Evolutionary conservation across 1,284 basidiomycete species (phyloP), one percentile per base, ranked within the genome.

Genomic region (Phaffia rhodozyma): DNA sequence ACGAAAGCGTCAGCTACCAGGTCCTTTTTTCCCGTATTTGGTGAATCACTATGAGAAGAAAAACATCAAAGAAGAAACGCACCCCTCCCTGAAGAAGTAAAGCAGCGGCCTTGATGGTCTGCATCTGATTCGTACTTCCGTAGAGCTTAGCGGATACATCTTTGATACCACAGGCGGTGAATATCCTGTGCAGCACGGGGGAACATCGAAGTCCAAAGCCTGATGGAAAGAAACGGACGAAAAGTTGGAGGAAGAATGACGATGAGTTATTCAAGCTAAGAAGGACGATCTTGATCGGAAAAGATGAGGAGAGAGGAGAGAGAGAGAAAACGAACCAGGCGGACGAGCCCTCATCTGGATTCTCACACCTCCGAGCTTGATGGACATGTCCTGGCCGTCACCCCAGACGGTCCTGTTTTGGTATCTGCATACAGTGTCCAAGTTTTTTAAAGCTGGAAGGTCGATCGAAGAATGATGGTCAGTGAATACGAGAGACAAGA

Each of bases 151-250:
- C 94, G 69, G 87, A 90, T 55, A 89, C 82, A 75, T 98, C 94
- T 73, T 90, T 88, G 77, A 97, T 90, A 16, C 94, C 94, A 1
- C 89, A 91, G 0, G 92, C 91, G 70, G 89, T 87, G 71, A 93
- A 82, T 60, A 98, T 81, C 57, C 79, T 76, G 76, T 97, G 92
- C 61, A 97, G 79, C 70, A 87, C 83, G 9, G 90, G 91, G 68
- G 94, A 91, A 71, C 89, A 91, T 68, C 86, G 83, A 58, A 98
- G 79, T 13, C 94, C 94, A 74, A 97, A 97, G 2, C 94, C 93
- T 78, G 67, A 0, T 27, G 34, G 32, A 6, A 25, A 11, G 51
- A 9, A 20, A 43, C 13, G 13, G 38, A 43, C 16, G 38, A 43
- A 43, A 43, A 43, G 13, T 43, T 43, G 6, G 13, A 43, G 38